Evolutionary conservation across 106 monocot species (phyloP).

Genomic region (Phalaenopsis equestris): DNA sequence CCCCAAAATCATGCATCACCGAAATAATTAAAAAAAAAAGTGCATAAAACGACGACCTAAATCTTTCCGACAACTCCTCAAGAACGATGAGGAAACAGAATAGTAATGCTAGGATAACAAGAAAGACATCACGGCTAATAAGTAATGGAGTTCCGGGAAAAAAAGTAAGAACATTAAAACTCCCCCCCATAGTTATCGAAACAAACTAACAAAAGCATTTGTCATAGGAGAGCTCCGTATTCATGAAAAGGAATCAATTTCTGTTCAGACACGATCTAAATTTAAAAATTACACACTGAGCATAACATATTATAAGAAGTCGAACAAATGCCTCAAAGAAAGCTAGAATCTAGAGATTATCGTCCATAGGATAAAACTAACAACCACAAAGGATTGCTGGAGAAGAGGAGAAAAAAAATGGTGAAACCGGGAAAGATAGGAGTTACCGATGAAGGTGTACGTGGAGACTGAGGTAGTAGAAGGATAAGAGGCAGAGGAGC

Average conservation of each 20-base stretch:
- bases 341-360: background rate
- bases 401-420: too few relatives aligned
- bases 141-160: background rate
- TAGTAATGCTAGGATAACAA: background rate
- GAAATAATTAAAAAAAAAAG: background rate
- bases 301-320: background rate
- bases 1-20: background rate
- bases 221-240: background rate
- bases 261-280: background rate
- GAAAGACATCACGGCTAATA: background rate
- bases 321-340: background rate
- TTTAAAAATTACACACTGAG: too few relatives aligned
- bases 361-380: background rate
- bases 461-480: slow-evolving; percentile 8
- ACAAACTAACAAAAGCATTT: background rate
- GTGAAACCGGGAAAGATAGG: background rate
- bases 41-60: background rate
- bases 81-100: background rate
- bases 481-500: slow-evolving; percentile 20
- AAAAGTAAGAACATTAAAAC: background rate
- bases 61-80: background rate
- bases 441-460: slow-evolving; percentile 15
- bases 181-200: background rate
- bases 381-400: background rate
- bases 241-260: background rate